Base-by-base conservation (phyloP, 2,329 filamentous ascomycete species). In the Dothideomycetes sp. region DNA sequence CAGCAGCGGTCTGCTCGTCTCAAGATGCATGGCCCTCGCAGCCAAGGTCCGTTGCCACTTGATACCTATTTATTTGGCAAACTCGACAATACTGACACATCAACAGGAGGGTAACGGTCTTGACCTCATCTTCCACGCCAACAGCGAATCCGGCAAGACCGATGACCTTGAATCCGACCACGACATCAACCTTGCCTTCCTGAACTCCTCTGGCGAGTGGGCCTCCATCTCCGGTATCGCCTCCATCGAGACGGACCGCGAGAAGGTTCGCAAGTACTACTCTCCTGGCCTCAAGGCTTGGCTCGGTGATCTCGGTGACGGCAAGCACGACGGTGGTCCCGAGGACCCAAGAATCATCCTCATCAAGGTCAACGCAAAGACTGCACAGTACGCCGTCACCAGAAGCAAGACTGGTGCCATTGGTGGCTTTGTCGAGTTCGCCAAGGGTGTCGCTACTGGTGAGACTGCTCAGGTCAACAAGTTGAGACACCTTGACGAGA, bases 101-200 rank as follows among this genome's bases (percentile, higher is more conserved):
- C 6, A 5, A 41, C 47, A 89, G 83, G 85, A 93, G 64, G 70
- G 72, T 47, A 80, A 80, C 49, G 82, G 83, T 54, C 71, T 87
- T 43, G 86, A 93, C 59, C 74, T 91, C 43, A 74, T 94, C 61
- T 94, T 94, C 73, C 82, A 91, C 69, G 87, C 86, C 56, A 94
- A 94, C 69, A 87, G 84, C 47, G 83, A 89, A 59, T 87, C 84
- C 8, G 78, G 84, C 64, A 94, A 94, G 71, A 87, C 84, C 4
- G 74, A 85, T 60, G 86, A 94, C 55, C 72, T 94, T 29, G 69
- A 75, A 43, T 68, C 69, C 43, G 80, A 93, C 60, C 68, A 80
- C 0, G 74, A 84, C 51, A 73, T 87, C 66, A 93, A 94, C 67
- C 72, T 94, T 49, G 76, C 81, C 33, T 94, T 94, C 69, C 70